Conservation (phyloP, 495 filamentous ascomycete species). For the Pyronema domesticum region DNA sequence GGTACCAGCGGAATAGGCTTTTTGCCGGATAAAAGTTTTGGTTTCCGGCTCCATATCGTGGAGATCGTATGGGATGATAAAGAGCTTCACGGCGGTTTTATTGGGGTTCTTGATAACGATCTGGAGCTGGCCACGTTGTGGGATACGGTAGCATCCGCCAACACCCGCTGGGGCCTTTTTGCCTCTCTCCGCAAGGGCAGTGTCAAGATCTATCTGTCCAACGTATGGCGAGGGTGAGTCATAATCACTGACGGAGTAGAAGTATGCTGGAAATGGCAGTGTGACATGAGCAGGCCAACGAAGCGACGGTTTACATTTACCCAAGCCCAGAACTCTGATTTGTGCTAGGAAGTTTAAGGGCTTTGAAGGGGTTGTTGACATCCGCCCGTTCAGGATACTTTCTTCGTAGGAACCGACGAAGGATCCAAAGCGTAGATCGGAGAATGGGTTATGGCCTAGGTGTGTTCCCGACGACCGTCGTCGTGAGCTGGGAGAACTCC, state of each 20-base stretch:
- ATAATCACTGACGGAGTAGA: slow-evolving; percentile 44
- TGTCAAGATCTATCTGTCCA: slow-evolving; percentile 80
- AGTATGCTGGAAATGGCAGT: slow-evolving; percentile 87
- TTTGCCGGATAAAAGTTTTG: slow-evolving; percentile 92
- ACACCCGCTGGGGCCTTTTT: slow-evolving; percentile 34
- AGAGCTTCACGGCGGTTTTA: slow-evolving; percentile 31
- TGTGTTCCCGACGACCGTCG: slow-evolving; percentile 41
- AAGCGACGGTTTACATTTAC: slow-evolving; percentile 72
- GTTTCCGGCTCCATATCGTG: slow-evolving; percentile 88
- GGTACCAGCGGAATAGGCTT: slow-evolving; percentile 75
- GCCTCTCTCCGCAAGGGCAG: slow-evolving; percentile 36
- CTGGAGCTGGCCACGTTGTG: slow-evolving; percentile 85
- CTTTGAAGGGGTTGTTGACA: slow-evolving; percentile 92
- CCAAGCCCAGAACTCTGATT: slow-evolving; percentile 81
- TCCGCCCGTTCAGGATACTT: slow-evolving; percentile 80
- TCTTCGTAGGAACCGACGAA: slow-evolving; percentile 98
- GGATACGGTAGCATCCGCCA: slow-evolving; percentile 83
- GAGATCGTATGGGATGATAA: slow-evolving; percentile 87
- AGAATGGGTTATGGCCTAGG: slow-evolving; percentile 42
- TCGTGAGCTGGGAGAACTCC: slow-evolving; percentile 24
- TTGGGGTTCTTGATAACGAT: slow-evolving; percentile 47
- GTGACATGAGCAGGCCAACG: slow-evolving; percentile 83
- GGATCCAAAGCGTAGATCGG: slow-evolving; percentile 47
- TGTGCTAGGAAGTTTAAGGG: slow-evolving; percentile 88
- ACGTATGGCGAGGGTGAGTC: slow-evolving; percentile 93